Conservation (phyloP, 495 filamentous ascomycete genomes). For the Penicillium verhagenii region DNA sequence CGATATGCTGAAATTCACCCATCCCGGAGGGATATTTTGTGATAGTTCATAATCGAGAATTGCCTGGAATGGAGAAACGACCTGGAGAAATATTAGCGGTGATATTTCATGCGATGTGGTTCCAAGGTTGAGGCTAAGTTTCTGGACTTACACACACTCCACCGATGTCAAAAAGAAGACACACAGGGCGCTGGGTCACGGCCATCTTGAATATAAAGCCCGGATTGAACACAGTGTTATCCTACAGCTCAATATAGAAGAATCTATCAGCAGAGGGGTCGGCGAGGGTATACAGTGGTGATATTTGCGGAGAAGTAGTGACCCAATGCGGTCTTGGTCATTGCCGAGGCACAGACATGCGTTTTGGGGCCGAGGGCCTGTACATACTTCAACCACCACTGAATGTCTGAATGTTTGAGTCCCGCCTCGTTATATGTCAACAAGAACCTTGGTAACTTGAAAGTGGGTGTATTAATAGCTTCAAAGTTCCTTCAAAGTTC, state of each 20-base stretch:
- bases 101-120: neutral
- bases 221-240: no score
- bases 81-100: conserved; percentile 46
- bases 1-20: conserved; percentile 88
- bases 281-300: neutral
- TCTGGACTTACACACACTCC: conserved; percentile 82
- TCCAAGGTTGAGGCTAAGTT: neutral
- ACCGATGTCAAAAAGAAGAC: conserved; percentile 92
- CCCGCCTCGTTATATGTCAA: no score
- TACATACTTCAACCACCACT: neutral
- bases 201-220: conserved; percentile 27
- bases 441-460: no score
- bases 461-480: no score
- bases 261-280: neutral
- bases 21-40: conserved; percentile 75
- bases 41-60: conserved; percentile 84
- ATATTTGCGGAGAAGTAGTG: conserved; percentile 8
- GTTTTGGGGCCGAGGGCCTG: conserved; percentile 10
- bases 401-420: no score
- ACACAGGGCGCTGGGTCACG: conserved; percentile 58
- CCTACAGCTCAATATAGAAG: neutral
- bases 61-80: conserved; percentile 86
- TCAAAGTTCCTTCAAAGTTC: no score
- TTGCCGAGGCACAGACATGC: conserved; percentile 27
- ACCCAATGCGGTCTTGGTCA: conserved; percentile 1